phyloP scores from a whole-genome alignment of 345 rosid species.

The Brassica cretica region DNA sequence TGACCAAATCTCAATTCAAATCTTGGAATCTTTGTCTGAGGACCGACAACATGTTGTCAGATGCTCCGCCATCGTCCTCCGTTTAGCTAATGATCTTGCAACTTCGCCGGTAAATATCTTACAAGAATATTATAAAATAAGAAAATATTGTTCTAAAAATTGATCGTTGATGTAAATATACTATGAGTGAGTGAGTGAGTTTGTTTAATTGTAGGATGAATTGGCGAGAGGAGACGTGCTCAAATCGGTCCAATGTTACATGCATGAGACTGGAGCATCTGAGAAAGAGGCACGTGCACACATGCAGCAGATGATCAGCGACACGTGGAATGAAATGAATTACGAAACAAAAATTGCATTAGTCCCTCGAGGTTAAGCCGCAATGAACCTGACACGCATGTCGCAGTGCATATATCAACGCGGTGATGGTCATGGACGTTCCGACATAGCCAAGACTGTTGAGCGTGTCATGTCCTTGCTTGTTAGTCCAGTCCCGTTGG shows the following conservation, averaged over 20 bases:
- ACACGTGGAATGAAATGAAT: constrained; percentile 28
- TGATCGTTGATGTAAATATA: neutral
- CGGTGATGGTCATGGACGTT: constrained; percentile 45
- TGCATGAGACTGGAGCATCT: constrained; percentile 39
- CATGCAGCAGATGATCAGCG: constrained; percentile 10
- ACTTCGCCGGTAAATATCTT: constrained; percentile 41
- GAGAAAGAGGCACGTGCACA: constrained; percentile 31
- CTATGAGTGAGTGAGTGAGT: neutral
- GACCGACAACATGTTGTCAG: constrained; percentile 8
- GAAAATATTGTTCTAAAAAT: neutral
- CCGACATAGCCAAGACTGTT: constrained; percentile 7
- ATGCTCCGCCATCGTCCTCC: constrained; percentile 29
- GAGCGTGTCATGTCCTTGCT: constrained; percentile 22
- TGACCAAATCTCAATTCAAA: constrained; percentile 24
- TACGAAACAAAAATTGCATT: neutral
- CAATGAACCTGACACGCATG: constrained; percentile 37
- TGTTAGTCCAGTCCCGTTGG: constrained; percentile 9
- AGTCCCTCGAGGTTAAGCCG: constrained; percentile 14
- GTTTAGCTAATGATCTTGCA: constrained; percentile 43
- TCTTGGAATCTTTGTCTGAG: constrained; percentile 1
- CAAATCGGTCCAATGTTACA: constrained; percentile 44
- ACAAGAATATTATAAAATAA: neutral
- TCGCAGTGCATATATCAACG: constrained; percentile 36
- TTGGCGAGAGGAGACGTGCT: constrained; percentile 36
- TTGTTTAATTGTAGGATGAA: constrained; percentile 18